Base-by-base conservation (phyloP, 352 stramenopile genomes). In the Phytopythium cucurbitacearum region DNA sequence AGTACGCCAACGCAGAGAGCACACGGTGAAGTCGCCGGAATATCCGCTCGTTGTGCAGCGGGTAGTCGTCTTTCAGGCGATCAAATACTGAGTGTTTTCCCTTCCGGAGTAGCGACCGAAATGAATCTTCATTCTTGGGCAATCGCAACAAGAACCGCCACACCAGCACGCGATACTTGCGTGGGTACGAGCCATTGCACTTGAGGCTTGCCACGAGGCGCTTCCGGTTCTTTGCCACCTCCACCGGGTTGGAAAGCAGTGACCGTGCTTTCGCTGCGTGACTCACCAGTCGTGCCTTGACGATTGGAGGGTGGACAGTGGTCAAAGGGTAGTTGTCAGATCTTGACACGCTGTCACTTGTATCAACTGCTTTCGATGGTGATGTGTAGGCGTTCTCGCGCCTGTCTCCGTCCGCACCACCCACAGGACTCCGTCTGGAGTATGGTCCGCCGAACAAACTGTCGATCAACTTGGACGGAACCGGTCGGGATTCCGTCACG, bases 1-100 rank as follows among this genome's bases (percentile, higher is more conserved):
- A 98, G 59, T 85, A 89, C n/a, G 85, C 83, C 39, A 97, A 76
- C 7, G 86, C 86, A 33, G 80, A 95, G 21, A 96, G 54, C 15
- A 96, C 65, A 12, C 86, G 75, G 40, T 91, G 69, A 1, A 97
- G 71, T 16, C 88, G 85, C 0, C 82, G 75, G 54, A 91, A 85
- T 16, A 90, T 62, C 4, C 85, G 83, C 21, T 64, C 55, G 49
- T 94, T 80, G 43, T 87, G 73, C 12, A 97, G 56, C 7, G 85
- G 87, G 49, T 95, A 97, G 12, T 79, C 62, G n/a, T 87, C 71
- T 32, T 82, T 67, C 7, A 97, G 70, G 3, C 65, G 74, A 28
- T 76, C 48, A 56, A 91, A 89, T 10, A 72, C 69, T 0, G 84
- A 74, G 40, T 97, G 85, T 11, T 81, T 73, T 15, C 83, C 91